Percentiles rank a stretch among this genome's conserved stretches.
phyloP scores from a whole-genome alignment of 1,139 yeast genomes.

The Protomyces lactucae-debilis region DNA sequence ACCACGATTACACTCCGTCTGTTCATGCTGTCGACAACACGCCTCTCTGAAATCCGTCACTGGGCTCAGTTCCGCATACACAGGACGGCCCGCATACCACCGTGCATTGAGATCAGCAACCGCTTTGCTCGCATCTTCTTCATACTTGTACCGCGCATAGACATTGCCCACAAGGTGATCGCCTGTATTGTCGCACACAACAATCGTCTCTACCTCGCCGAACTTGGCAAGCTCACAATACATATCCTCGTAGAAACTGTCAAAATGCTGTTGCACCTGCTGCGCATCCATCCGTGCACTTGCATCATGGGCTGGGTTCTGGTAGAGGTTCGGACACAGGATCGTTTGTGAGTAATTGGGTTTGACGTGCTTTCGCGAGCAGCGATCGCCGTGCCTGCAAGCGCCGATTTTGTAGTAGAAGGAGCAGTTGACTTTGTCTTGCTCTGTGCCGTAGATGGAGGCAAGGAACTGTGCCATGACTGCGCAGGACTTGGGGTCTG shows the following conservation, averaged over 20 bases:
- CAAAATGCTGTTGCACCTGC: constrained; percentile 53
- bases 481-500: neutral
- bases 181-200: constrained; percentile 78
- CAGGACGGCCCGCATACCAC: constrained; percentile 79
- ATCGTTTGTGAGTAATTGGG: constrained; percentile 68
- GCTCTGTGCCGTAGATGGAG: constrained; percentile 44
- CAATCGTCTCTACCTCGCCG: constrained; percentile 60
- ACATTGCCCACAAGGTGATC: constrained; percentile 83
- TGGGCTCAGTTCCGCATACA: constrained; percentile 76
- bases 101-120: constrained; percentile 60
- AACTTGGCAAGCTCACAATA: constrained; percentile 59
- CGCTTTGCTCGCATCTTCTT: constrained; percentile 59
- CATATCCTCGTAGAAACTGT: constrained; percentile 66
- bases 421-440: constrained; percentile 43
- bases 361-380: constrained; percentile 68
- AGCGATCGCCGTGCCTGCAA: constrained; percentile 87
- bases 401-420: constrained; percentile 86
- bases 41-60: constrained; percentile 69
- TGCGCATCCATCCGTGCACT: constrained; percentile 36
- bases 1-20: constrained; percentile 63
- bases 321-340: constrained; percentile 63
- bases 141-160: constrained; percentile 56
- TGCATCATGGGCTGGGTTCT: constrained; percentile 49
- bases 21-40: constrained; percentile 66
- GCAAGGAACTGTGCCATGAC: constrained; percentile 41